Conservation (phyloP, 345 rosid species). For the Luvunga scandens region DNA sequence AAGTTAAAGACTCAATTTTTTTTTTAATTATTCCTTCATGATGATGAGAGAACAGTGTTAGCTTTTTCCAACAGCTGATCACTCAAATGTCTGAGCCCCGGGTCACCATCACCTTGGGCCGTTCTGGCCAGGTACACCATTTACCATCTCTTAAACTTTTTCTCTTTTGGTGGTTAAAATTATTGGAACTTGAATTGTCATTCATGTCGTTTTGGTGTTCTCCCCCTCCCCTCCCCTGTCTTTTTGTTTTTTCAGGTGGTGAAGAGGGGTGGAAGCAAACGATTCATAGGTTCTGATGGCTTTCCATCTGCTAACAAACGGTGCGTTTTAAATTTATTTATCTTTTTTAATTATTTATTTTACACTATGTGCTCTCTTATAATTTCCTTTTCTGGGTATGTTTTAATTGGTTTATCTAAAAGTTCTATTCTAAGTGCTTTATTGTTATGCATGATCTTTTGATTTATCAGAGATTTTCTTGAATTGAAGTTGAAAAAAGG, state of each 20-base stretch:
- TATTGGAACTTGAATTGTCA: not conserved
- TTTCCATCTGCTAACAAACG: slow-evolving; percentile 25
- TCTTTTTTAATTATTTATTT: too few relatives aligned
- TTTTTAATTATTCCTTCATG: too few relatives aligned
- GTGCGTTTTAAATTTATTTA: slow-evolving; percentile 12
- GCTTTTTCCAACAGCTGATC: not conserved
- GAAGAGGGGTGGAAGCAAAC: slow-evolving; percentile 33
- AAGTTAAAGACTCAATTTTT: not conserved
- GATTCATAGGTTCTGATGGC: slow-evolving; percentile 17
- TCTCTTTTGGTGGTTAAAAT: not conserved
- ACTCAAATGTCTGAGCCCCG: slow-evolving; percentile 26
- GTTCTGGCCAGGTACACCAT: slow-evolving; percentile 37
- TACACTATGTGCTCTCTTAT: too few relatives aligned
- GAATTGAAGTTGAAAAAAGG: not conserved
- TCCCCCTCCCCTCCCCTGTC: too few relatives aligned
- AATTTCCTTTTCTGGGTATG: not conserved
- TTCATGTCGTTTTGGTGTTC: not conserved
- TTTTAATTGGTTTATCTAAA: not conserved
- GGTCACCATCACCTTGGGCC: slow-evolving; percentile 41
- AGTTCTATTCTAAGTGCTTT: not conserved
- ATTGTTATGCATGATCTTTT: not conserved
- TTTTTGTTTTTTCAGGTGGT: slow-evolving; percentile 30
- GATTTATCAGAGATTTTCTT: not conserved
- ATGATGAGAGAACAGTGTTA: not conserved
- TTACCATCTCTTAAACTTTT: too few relatives aligned